phyloP scores from a whole-genome alignment of 495 filamentous ascomycete species.

The Penicillium paradoxum region DNA sequence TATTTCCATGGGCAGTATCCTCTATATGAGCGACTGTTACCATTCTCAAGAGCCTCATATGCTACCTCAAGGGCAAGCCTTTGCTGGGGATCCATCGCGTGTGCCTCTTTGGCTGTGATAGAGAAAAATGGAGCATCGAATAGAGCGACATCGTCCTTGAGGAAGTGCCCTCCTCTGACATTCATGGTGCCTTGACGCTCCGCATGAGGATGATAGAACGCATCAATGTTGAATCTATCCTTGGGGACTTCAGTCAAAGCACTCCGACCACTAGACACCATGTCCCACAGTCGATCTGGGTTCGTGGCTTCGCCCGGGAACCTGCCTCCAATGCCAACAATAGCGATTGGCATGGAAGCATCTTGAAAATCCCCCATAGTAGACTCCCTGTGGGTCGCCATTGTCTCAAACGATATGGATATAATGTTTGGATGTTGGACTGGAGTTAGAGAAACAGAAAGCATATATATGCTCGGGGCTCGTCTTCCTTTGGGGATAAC shows the following conservation, averaged over 20 bases:
- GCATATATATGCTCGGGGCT: no score
- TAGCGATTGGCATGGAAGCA: no score
- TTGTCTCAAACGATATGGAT: no score
- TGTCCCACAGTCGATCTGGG: constrained; percentile 4
- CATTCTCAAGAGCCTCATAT: constrained; percentile 2
- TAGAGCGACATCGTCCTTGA: neutral
- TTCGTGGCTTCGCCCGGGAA: constrained; percentile 12
- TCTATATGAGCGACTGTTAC: no score
- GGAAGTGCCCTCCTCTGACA: neutral
- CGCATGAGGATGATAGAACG: neutral
- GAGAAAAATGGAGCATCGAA: constrained; percentile 7
- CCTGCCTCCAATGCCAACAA: constrained; percentile 14
- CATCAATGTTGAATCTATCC: neutral
- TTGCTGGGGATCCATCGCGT: constrained; percentile 1
- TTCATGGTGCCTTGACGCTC: neutral
- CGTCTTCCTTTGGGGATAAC: no score
- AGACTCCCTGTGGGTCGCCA: no score
- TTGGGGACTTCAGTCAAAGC: neutral
- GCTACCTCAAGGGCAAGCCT: neutral
- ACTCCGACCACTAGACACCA: neutral
- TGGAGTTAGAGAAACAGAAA: no score
- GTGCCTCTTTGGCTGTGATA: neutral
- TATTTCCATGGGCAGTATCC: no score
- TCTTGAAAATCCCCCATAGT: no score
- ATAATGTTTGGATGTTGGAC: no score